Conservation (phyloP, 257 asterid genomes). For the Scutellaria baicalensis region DNA sequence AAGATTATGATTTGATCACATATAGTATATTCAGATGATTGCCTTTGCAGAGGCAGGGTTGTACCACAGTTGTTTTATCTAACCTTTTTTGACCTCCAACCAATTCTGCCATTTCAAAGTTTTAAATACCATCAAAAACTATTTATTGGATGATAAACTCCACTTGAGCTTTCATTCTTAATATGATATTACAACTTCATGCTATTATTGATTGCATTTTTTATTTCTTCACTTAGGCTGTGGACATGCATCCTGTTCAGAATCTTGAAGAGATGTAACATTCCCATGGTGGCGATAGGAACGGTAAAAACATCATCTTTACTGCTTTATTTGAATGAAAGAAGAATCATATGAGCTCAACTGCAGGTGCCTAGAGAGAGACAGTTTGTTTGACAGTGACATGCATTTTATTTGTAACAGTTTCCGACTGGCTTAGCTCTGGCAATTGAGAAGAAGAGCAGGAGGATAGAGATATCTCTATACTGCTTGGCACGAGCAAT, state of each 20-base stretch:
- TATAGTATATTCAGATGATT: not conserved
- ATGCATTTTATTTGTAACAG: slow-evolving; percentile 34
- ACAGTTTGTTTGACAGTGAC: not conserved
- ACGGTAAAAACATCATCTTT: slow-evolving; percentile 45
- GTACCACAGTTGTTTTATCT: not conserved
- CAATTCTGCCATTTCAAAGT: not conserved
- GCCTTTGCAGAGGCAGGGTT: not conserved
- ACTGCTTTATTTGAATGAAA: not conserved
- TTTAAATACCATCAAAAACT: not conserved
- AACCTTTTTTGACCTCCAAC: slow-evolving; percentile 9
- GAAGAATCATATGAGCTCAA: not conserved
- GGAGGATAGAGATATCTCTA: slow-evolving; percentile 89
- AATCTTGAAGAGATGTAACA: slow-evolving; percentile 67
- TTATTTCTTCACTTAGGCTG: slow-evolving; percentile 38
- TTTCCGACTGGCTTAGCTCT: slow-evolving; percentile 90
- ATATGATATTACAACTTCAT: not conserved
- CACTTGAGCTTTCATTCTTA: not conserved
- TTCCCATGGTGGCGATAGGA: slow-evolving; percentile 82
- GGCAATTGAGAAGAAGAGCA: slow-evolving; percentile 91
- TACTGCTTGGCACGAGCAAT: slow-evolving; percentile 91
- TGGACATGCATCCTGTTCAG: slow-evolving; percentile 93
- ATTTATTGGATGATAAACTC: not conserved
- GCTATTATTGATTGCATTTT: slow-evolving; percentile 7
- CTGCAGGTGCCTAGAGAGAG: not conserved
- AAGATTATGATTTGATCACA: not conserved